Evolutionary conservation across 108 stramenopile genomes (phyloP).

Genomic region (Stephanodiscus triporus): DNA sequence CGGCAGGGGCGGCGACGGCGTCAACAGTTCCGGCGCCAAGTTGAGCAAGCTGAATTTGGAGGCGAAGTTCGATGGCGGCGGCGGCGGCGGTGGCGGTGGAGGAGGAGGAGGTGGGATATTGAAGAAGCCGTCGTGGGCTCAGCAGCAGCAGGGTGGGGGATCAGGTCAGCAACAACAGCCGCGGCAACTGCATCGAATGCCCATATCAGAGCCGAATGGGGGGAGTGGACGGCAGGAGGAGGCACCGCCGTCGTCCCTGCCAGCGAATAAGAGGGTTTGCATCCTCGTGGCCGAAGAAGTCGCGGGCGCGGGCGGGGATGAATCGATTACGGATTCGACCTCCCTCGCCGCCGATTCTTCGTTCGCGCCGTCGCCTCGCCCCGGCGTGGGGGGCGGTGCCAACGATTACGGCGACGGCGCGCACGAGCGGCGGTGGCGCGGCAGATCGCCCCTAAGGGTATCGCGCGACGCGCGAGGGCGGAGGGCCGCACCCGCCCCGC

Average conservation of each 20-base stretch:
- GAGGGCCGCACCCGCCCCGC: constrained; percentile 17
- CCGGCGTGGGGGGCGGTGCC: no score
- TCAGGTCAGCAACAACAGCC: neutral
- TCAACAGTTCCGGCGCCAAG: constrained; percentile 4
- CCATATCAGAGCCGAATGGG: neutral
- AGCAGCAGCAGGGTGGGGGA: neutral
- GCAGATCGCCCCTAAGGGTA: neutral
- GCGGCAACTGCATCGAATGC: neutral
- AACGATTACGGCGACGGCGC: neutral
- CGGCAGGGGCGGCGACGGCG: neutral
- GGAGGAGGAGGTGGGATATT: neutral
- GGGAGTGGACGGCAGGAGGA: neutral
- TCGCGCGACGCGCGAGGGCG: constrained; percentile 13
- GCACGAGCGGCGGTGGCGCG: neutral
- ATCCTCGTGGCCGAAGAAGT: neutral
- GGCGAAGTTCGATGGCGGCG: constrained; percentile 14
- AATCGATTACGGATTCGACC: neutral
- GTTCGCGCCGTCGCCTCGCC: no score
- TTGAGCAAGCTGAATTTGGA: constrained; percentile 31
- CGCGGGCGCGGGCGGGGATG: neutral
- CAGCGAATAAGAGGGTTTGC: constrained; percentile 13
- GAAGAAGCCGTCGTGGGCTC: neutral
- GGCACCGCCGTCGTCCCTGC: neutral
- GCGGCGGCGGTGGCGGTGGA: neutral
- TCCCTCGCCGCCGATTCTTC: neutral